Evolutionary conservation across 108 stramenopile genomes (phyloP).

Genomic region (Stephanodiscus minutulus): DNA sequence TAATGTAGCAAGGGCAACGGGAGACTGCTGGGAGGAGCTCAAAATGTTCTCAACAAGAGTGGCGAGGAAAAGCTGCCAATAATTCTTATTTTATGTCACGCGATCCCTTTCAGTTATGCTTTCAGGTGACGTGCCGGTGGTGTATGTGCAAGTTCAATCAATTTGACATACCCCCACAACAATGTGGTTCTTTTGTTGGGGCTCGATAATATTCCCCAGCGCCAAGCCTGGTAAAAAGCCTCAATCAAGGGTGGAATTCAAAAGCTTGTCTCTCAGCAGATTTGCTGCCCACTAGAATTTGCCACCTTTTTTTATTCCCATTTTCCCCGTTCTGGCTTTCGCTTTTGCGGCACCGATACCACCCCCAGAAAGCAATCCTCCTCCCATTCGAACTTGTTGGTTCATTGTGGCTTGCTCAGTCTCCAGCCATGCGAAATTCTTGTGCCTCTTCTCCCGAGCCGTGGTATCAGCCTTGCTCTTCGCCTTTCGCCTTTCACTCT

Average conservation of each 20-base stretch:
- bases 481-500: slow-evolving; percentile 77
- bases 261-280: neutral
- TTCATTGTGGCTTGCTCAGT: slow-evolving; percentile 91
- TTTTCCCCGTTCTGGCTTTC: slow-evolving; percentile 75
- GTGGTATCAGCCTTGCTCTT: slow-evolving; percentile 58
- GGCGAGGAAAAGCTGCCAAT: no score
- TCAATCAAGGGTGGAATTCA: no score
- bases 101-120: no score
- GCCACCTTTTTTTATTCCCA: slow-evolving; percentile 91
- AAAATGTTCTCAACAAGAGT: no score
- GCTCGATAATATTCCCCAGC: neutral
- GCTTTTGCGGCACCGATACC: slow-evolving; percentile 79
- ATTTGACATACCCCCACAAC: no score
- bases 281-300: slow-evolving; percentile 55
- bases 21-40: no score
- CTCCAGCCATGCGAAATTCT: slow-evolving; percentile 93
- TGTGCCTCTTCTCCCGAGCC: slow-evolving; percentile 75
- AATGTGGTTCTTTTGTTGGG: no score
- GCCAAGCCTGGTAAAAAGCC: no score
- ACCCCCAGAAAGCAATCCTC: slow-evolving; percentile 82
- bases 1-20: no score
- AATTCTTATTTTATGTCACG: no score
- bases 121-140: no score
- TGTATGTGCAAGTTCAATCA: no score
- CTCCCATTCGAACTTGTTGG: slow-evolving; percentile 85